phyloP scores from a whole-genome alignment of 2,329 filamentous ascomycete genomes.

The Calonectria pteridis region DNA sequence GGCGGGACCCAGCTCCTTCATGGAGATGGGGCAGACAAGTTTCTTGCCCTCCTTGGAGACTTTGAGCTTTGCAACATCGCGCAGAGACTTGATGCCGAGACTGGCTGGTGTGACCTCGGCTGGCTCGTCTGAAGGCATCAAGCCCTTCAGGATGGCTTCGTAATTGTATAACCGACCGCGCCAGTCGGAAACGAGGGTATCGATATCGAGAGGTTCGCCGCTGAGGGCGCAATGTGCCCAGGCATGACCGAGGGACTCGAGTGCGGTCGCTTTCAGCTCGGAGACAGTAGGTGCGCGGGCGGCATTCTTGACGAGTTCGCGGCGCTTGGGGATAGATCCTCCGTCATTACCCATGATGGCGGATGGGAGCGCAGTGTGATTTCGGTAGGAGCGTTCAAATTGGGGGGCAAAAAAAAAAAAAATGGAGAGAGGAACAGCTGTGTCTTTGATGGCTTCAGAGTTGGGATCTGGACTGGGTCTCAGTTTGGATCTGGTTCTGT shows the following conservation, averaged over 20 bases:
- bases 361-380: neutral
- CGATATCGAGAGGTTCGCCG: conserved; percentile 75
- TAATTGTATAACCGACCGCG: conserved; percentile 93
- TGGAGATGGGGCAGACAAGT: conserved; percentile 89
- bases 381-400: neutral
- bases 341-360: conserved; percentile 93
- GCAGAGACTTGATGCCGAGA: conserved; percentile 79
- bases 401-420: neutral
- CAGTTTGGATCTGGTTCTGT: neutral
- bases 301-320: conserved; percentile 95
- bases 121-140: conserved; percentile 72
- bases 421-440: neutral
- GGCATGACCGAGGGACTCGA: conserved; percentile 86
- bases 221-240: conserved; percentile 94
- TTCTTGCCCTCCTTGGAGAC: conserved; percentile 68
- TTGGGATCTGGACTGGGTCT: neutral
- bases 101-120: conserved; percentile 58
- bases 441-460: conserved; percentile 8
- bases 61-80: conserved; percentile 88
- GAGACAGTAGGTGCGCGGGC: conserved; percentile 84
- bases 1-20: conserved; percentile 84
- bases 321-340: conserved; percentile 93
- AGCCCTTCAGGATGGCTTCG: conserved; percentile 80
- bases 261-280: conserved; percentile 88
- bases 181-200: conserved; percentile 86